Evolutionary conservation across 1,284 basidiomycete genomes (phyloP), one percentile per base, ranked within the genome.

Genomic region (Cutaneotrichosporon cutaneum): DNA sequence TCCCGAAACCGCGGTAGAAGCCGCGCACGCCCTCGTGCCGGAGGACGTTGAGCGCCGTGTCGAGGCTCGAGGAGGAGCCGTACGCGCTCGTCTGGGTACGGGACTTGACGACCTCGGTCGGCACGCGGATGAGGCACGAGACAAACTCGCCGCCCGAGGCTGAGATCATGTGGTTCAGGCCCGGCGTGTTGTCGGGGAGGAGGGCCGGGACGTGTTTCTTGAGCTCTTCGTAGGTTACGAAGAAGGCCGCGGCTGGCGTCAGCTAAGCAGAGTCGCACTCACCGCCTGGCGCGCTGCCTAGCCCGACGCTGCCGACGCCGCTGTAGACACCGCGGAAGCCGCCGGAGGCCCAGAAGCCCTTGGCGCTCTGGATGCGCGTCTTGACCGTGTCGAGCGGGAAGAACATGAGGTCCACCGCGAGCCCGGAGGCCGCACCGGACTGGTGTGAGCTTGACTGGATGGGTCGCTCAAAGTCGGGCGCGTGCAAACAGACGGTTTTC

Each of bases 311-410:
- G 21, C 94, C 94, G 6, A 99, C 82, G 14, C 96, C 95, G 69
- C 90, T 89, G 80, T 99, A 99, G 14, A 99, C 86, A 8, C 94
- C 94, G 52, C 82, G 86, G 78, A 99, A 92, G 0, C 94, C 95
- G 9, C 96, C 95, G 1, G 92, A 88, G 26, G 83, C 82, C 60
- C 86, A 78, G 77, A 99, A 98, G 2, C 95, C 95, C 73, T 91
- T 87, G 1, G 87, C 79, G 4, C 93, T 89, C 77, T 99, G 96
- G 67, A 99, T 94, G 52, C 92, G 87, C 1, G 96, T 99, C 81
- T 99, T 99, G 68, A 92, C 90, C 88, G 83, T 88, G 81, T 99
- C 96, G 61, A 99, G 82, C 27, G 96, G 96, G 78, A 99, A 99
- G 24, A 98, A 95, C 39, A 97, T 85, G 61, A 98, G 84, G 80